phyloP scores from a whole-genome alignment of 1,284 basidiomycete genomes.

The Chiua sp. region DNA sequence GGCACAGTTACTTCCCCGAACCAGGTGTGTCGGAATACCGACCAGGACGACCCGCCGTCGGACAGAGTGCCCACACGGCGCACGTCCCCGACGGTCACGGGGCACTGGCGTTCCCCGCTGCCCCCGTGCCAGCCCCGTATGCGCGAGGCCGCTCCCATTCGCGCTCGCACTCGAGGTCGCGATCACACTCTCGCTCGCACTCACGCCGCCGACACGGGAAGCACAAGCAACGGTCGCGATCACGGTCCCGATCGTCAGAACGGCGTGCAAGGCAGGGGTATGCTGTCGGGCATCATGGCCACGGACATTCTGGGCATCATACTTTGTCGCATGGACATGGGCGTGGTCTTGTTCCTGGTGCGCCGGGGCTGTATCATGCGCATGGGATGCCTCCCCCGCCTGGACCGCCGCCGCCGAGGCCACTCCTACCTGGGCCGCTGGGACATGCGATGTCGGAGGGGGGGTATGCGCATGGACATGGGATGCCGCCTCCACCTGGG shows the following conservation, averaged over 20 bases:
- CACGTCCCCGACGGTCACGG: not conserved
- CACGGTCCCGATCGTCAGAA: not conserved
- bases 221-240: not conserved
- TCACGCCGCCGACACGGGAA: slow-evolving; percentile 1
- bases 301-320: not conserved
- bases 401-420: not conserved
- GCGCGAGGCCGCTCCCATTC: slow-evolving; percentile 15
- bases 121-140: not conserved
- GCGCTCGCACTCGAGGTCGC: not conserved
- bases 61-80: not conserved
- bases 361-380: not conserved
- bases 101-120: not conserved
- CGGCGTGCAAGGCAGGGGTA: not conserved
- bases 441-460: too few relatives aligned
- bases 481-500: not conserved
- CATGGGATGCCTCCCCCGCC: not conserved
- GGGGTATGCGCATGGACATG: not conserved
- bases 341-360: slow-evolving; percentile 1
- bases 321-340: not conserved
- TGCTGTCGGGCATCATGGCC: not conserved
- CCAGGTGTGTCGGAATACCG: too few relatives aligned
- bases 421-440: not conserved
- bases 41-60: not conserved
- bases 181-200: slow-evolving; percentile 1
- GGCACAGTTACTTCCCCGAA: not conserved